Conservation (phyloP, 2,329 filamentous ascomycete genomes). For the Leptographium flavum region DNA sequence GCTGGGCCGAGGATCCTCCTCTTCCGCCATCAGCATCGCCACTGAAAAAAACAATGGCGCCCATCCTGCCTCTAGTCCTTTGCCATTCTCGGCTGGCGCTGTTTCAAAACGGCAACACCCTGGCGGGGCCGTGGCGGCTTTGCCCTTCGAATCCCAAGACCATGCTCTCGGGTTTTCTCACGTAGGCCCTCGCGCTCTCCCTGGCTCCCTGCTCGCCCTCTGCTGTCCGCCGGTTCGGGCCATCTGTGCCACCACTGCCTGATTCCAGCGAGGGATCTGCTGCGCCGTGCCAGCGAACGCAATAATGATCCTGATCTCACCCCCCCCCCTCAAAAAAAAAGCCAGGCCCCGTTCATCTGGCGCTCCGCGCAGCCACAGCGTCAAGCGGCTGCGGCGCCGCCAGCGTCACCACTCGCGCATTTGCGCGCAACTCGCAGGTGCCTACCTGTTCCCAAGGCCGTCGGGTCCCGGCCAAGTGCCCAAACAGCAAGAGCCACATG, state of each 20-base stretch:
- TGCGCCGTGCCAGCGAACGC: too few relatives aligned
- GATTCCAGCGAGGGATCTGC: background rate
- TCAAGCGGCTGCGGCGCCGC: too few relatives aligned
- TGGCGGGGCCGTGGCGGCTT: slow-evolving; percentile 10
- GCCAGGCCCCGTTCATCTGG: background rate
- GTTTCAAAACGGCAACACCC: slow-evolving; percentile 10
- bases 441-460: background rate
- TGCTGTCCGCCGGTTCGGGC: background rate
- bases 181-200: background rate
- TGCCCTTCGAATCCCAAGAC: slow-evolving; percentile 16
- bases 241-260: background rate
- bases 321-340: too few relatives aligned
- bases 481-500: background rate
- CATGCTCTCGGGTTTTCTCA: slow-evolving; percentile 19
- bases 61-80: slow-evolving; percentile 1
- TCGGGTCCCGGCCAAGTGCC: background rate
- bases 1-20: background rate
- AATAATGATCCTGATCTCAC: too few relatives aligned
- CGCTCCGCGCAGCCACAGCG: background rate
- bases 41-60: background rate
- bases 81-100: slow-evolving; percentile 7
- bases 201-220: background rate
- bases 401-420: too few relatives aligned
- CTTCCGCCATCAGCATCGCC: background rate
- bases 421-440: background rate